A percentile compares a stretch with the other conserved stretches of the same genome.
phyloP scores from a whole-genome alignment of 78 protist genomes.

The Mastigamoeba balamuthi region DNA sequence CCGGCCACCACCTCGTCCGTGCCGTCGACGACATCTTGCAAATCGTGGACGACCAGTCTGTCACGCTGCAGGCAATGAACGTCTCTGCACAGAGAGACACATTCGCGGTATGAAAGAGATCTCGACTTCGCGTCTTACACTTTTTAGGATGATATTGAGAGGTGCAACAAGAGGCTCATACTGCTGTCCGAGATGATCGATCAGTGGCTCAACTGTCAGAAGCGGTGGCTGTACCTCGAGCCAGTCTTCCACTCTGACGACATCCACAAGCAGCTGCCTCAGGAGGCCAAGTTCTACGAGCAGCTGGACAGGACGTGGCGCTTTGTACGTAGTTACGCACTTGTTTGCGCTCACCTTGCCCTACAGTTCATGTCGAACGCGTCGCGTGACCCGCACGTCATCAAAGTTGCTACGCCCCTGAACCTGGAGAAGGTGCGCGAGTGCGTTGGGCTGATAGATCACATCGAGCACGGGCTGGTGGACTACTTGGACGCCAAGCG shows the following conservation, averaged over 20 bases:
- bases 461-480: slow-evolving; percentile 21
- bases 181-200: no score
- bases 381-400: slow-evolving; percentile 21
- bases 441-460: slow-evolving; percentile 68
- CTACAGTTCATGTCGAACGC: not conserved
- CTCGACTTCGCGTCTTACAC: no score
- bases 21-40: no score
- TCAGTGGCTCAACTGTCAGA: no score
- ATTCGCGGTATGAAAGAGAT: no score
- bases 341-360: not conserved
- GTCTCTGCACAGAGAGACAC: no score
- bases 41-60: no score
- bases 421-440: slow-evolving; percentile 23
- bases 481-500: slow-evolving; percentile 84
- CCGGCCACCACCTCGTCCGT: no score
- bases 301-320: slow-evolving; percentile 43
- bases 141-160: no score
- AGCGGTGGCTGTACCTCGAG: not conserved
- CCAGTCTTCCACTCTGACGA: not conserved
- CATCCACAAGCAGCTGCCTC: slow-evolving; percentile 71
- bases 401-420: not conserved
- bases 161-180: no score
- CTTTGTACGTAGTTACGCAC: slow-evolving; percentile 51
- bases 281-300: slow-evolving; percentile 75
- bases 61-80: no score